Conservation (phyloP, 495 filamentous ascomycete genomes). For the Neurospora pannonica region DNA sequence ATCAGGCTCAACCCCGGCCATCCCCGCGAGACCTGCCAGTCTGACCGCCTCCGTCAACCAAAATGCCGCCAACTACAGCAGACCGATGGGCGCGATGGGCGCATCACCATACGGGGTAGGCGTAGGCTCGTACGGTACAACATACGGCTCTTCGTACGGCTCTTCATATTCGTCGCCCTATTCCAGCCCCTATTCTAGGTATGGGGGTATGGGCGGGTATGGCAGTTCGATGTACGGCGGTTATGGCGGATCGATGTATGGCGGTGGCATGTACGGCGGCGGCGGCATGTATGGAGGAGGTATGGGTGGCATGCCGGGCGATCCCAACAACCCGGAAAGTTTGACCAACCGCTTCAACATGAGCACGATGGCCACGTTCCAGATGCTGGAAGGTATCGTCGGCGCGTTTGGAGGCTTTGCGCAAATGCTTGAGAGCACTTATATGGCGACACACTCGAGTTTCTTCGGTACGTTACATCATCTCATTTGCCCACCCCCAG, state of each 20-base stretch:
- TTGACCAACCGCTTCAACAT: constrained; percentile 83
- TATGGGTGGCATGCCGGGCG: constrained; percentile 39
- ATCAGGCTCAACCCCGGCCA: constrained; percentile 49
- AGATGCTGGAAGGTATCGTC: constrained; percentile 98
- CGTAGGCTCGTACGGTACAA: constrained; percentile 33
- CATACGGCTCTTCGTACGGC: constrained; percentile 22
- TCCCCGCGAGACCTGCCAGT: constrained; percentile 70
- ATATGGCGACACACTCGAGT: constrained; percentile 98
- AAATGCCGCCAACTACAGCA: constrained; percentile 72
- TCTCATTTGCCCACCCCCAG: background rate
- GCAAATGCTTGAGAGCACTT: constrained; percentile 99
- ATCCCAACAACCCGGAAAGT: constrained; percentile 89
- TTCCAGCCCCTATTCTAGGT: constrained; percentile 37
- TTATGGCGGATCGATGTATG: constrained; percentile 45
- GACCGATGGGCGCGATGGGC: constrained; percentile 18
- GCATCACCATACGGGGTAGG: constrained; percentile 45
- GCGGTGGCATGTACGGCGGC: constrained; percentile 51
- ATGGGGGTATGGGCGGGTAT: constrained; percentile 36
- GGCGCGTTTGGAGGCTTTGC: constrained; percentile 96
- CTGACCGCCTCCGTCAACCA: constrained; percentile 70
- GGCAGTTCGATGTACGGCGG: constrained; percentile 17
- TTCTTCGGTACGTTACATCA: constrained; percentile 75
- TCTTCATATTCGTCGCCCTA: constrained; percentile 36
- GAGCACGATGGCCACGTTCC: constrained; percentile 94
- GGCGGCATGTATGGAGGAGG: constrained; percentile 55